Conservation (phyloP, 495 filamentous ascomycete genomes). For the Penicillium flavigenum region DNA sequence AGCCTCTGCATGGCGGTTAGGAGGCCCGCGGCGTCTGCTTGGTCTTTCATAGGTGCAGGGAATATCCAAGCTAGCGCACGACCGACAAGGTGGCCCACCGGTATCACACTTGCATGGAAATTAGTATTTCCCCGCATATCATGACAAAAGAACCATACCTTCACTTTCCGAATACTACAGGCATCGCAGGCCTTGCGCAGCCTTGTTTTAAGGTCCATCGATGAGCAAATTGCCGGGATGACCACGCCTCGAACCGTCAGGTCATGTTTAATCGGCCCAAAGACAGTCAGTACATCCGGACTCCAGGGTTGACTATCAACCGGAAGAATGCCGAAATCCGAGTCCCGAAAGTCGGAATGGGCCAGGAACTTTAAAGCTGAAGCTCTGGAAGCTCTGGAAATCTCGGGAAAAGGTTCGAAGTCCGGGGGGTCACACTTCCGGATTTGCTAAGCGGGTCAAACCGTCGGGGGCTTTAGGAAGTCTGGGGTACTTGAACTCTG, state of each 20-base stretch:
- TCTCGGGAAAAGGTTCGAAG: background rate
- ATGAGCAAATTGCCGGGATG: conserved; percentile 20
- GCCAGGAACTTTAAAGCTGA: background rate
- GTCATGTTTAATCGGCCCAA: conserved; percentile 17
- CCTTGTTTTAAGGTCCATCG: conserved; percentile 49
- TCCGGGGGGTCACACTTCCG: background rate
- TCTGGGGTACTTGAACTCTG: background rate
- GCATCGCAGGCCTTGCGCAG: conserved; percentile 81
- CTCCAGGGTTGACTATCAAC: background rate
- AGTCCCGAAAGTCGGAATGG: background rate
- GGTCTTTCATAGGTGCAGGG: conserved; percentile 80
- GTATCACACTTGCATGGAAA: conserved; percentile 67
- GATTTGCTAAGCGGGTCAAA: conserved; percentile 6
- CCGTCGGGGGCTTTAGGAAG: background rate
- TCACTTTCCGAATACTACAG: conserved; percentile 83
- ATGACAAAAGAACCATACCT: conserved; percentile 50
- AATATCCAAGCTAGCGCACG: conserved; percentile 74
- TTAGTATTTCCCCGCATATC: conserved; percentile 18
- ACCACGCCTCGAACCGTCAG: conserved; percentile 29
- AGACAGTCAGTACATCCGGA: background rate
- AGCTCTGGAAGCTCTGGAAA: background rate
- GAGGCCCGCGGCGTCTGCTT: conserved; percentile 77
- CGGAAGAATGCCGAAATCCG: background rate
- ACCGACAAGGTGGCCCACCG: conserved; percentile 72
- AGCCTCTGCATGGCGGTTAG: conserved; percentile 81